These are phyloP conservation scores for Komagataella ulmi DNA, from an alignment of 805 yeast species.

Conservation along the genomic window DNA sequence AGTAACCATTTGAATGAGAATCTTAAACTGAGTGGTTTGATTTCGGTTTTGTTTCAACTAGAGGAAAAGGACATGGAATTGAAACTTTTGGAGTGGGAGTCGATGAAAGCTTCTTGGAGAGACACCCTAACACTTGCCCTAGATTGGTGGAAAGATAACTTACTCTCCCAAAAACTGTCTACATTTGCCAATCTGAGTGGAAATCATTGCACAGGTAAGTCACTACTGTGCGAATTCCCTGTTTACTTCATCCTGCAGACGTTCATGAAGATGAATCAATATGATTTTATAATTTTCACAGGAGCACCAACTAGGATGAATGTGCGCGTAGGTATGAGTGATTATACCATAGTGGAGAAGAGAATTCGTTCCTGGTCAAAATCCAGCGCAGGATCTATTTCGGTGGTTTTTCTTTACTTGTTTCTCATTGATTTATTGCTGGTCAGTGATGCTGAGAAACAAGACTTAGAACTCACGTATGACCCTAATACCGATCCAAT, in stretches of 20 bases:
- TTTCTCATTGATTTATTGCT: constrained; percentile 50
- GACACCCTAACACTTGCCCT: constrained; percentile 48
- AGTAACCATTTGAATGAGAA: constrained; percentile 45
- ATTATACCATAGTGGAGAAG: constrained; percentile 32
- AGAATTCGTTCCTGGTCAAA: constrained; percentile 41
- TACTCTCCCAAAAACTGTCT: constrained; percentile 2
- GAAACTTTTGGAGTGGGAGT: constrained; percentile 21
- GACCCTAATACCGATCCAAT: constrained; percentile 37
- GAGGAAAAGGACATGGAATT: constrained; percentile 42
- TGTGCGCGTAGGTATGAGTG: constrained; percentile 39
- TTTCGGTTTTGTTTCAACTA: constrained; percentile 49
- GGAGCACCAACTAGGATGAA: constrained; percentile 79
- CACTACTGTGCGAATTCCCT: not conserved
- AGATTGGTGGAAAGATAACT: constrained; percentile 43
- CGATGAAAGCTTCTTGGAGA: constrained; percentile 37
- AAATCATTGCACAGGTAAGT: not conserved
- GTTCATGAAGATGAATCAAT: constrained; percentile 56
- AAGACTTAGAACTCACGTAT: constrained; percentile 29
- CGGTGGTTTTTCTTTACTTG: constrained; percentile 48
- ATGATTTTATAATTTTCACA: constrained; percentile 66
- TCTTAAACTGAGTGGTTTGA: constrained; percentile 46
- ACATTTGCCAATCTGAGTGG: not conserved
- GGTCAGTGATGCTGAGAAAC: constrained; percentile 29
- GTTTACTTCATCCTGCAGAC: constrained; percentile 63
- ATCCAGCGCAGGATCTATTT: constrained; percentile 31